phyloP scores from a whole-genome alignment of 192 early-diverging fungal genomes.

The Powellomyces hirtus region DNA sequence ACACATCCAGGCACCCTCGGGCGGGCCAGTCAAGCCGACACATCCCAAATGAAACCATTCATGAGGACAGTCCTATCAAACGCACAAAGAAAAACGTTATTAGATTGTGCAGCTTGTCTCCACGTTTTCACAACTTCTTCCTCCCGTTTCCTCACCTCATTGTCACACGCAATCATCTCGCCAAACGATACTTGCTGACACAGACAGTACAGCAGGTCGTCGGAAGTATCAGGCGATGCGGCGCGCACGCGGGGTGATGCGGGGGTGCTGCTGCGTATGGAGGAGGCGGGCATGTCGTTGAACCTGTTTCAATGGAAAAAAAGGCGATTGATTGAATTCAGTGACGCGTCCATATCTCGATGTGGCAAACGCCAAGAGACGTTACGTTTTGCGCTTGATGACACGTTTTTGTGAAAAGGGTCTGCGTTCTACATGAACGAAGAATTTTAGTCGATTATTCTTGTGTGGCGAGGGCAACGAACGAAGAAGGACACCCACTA shows the following conservation, averaged over 20 bases:
- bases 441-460: no score
- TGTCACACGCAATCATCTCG: constrained; percentile 76
- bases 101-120: not conserved
- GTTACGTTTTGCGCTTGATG: not conserved
- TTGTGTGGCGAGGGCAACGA: no score
- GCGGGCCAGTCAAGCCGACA: constrained; percentile 63
- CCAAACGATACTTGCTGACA: constrained; percentile 67
- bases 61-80: constrained; percentile 53
- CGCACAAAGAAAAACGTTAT: not conserved
- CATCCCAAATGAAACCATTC: constrained; percentile 80
- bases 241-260: constrained; percentile 6
- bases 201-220: constrained; percentile 66
- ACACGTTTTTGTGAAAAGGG: not conserved
- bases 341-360: no score
- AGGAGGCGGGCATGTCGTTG: no score
- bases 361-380: no score
- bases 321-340: no score
- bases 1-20: constrained; percentile 60
- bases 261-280: no score
- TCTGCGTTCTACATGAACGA: not conserved
- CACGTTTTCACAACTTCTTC: not conserved
- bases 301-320: no score
- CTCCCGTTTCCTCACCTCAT: constrained; percentile 38
- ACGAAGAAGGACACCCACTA: no score
- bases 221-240: constrained; percentile 31